phyloP scores from a whole-genome alignment of 768 basidiomycete species.

The Amanita inopinata region DNA sequence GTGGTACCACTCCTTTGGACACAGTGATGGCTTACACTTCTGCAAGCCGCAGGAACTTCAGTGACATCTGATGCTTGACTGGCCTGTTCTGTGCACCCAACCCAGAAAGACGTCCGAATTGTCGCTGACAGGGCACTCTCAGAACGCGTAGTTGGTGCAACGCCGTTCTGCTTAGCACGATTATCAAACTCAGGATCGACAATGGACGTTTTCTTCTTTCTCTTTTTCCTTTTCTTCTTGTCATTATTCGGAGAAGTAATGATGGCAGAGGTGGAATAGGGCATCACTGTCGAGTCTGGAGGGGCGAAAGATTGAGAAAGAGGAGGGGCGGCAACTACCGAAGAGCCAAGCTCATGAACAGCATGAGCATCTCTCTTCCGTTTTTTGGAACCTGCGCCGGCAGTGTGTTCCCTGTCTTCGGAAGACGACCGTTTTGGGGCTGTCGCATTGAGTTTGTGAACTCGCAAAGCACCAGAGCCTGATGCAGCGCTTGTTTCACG shows the following conservation, averaged over 20 bases:
- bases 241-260: constrained; percentile 15
- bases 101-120: neutral
- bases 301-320: neutral
- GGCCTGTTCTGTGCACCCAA: neutral
- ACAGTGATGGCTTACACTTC: neutral
- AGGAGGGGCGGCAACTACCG: constrained; percentile 4
- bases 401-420: neutral
- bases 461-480: neutral
- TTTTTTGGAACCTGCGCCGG: constrained; percentile 2
- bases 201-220: constrained; percentile 26
- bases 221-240: constrained; percentile 29
- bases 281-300: neutral
- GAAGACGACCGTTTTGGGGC: constrained; percentile 1
- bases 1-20: neutral
- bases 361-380: neutral
- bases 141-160: constrained; percentile 9
- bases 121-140: neutral
- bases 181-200: constrained; percentile 15
- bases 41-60: neutral
- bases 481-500: neutral
- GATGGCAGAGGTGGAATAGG: neutral
- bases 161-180: constrained; percentile 11
- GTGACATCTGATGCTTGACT: neutral
- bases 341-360: constrained; percentile 1
- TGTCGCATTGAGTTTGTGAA: neutral